A percentile compares a stretch with the other conserved stretches of the same genome.
These are phyloP conservation scores for Actinidia arguta DNA, from an alignment of 179 eudicot genomes.

Conservation along the genomic window DNA sequence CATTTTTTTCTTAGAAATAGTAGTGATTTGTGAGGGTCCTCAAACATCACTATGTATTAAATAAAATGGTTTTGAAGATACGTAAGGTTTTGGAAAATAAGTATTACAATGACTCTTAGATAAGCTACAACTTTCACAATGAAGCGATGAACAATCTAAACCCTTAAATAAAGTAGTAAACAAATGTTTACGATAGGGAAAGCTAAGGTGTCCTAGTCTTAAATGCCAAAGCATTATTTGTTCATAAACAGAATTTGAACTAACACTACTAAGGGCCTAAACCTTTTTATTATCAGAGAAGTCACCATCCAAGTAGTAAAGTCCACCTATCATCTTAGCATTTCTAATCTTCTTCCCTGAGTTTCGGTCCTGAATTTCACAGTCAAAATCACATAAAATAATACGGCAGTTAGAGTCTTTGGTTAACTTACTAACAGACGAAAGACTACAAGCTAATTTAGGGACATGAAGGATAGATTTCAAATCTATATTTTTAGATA, in stretches of 20 bases:
- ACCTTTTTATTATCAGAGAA: too few species aligned
- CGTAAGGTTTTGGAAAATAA: neutral
- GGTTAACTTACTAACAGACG: neutral
- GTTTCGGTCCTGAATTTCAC: too few species aligned
- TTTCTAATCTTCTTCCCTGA: too few species aligned
- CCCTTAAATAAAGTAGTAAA: too few species aligned
- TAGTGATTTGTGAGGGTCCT: neutral
- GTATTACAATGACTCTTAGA: neutral
- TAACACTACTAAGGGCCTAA: too few species aligned
- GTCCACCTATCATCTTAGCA: too few species aligned
- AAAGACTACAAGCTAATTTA: neutral
- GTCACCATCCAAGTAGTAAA: too few species aligned
- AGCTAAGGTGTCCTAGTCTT: too few species aligned
- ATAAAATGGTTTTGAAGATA: neutral
- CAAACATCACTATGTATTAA: neutral
- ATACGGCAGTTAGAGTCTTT: neutral
- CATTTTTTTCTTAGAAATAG: neutral
- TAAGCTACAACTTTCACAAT: neutral
- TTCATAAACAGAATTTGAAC: too few species aligned
- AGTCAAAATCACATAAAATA: neutral
- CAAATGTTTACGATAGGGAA: too few species aligned
- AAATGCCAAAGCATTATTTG: too few species aligned
- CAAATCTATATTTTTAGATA: neutral
- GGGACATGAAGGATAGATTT: neutral
- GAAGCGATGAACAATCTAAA: too few species aligned